Conservation (phyloP, 768 basidiomycete genomes). For the Tephrocybe sp. region DNA sequence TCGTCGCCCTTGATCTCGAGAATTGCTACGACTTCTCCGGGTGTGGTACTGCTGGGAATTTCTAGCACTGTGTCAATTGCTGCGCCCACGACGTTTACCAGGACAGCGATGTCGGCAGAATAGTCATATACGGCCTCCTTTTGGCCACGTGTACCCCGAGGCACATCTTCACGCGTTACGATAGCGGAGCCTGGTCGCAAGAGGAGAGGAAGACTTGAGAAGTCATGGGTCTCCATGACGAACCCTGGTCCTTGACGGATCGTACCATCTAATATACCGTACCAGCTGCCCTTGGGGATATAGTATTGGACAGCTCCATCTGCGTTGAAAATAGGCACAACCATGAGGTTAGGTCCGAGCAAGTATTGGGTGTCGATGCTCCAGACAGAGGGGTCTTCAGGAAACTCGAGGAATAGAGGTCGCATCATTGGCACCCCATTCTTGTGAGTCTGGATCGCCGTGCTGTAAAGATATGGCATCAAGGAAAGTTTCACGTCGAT, state of each 20-base stretch:
- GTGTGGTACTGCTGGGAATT: conserved; percentile 17
- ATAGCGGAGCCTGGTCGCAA: conserved; percentile 29
- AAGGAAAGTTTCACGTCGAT: conserved; percentile 42
- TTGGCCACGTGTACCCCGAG: conserved; percentile 6
- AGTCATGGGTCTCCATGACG: conserved; percentile 27
- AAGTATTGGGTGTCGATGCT: conserved; percentile 33
- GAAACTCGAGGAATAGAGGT: conserved; percentile 34
- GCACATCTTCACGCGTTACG: conserved; percentile 19
- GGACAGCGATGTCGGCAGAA: conserved; percentile 18
- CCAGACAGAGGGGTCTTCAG: conserved; percentile 31
- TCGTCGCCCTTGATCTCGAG: conserved; percentile 14
- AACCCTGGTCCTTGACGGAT: conserved; percentile 25
- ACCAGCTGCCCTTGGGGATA: conserved; percentile 32
- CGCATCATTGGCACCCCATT: conserved; percentile 35
- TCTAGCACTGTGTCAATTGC: conserved; percentile 13
- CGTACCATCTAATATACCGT: conserved; percentile 27
- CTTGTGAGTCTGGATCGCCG: conserved; percentile 28
- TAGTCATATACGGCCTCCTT: conserved; percentile 22
- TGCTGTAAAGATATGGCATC: conserved; percentile 44
- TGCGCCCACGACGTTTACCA: conserved; percentile 16
- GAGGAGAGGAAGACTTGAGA: conserved; percentile 27
- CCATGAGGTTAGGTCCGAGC: conserved; percentile 29
- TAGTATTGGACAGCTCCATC: conserved; percentile 29
- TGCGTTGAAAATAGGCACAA: conserved; percentile 30
- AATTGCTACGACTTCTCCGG: conserved; percentile 15